Percentiles rank a stretch among this genome's conserved stretches.
Evolutionary conservation across 2,329 filamentous ascomycete genomes (phyloP).

Genomic region (Fusarium irregulare): DNA sequence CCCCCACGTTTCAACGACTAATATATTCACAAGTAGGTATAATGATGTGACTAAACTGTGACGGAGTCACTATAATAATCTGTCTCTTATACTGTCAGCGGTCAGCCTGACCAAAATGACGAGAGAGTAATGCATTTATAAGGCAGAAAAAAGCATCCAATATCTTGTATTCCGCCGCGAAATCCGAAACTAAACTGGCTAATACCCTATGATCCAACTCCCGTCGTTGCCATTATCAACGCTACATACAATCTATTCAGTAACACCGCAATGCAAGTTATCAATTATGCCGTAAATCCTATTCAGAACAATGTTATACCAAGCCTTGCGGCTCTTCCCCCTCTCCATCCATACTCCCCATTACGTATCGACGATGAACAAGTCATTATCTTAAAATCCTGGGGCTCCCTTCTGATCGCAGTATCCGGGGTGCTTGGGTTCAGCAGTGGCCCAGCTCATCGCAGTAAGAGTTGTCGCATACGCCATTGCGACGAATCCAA

Average conservation of each 20-base stretch:
- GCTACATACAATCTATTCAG: conserved; percentile 43
- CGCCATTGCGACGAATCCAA: conserved; percentile 87
- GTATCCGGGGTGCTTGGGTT: conserved; percentile 62
- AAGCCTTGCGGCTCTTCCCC: conserved; percentile 27
- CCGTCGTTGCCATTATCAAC: conserved; percentile 25
- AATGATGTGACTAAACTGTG: not conserved
- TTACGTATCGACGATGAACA: not conserved
- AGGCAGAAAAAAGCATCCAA: not conserved
- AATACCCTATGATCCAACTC: conserved; percentile 23
- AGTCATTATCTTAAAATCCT: conserved; percentile 23
- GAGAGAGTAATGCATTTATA: not conserved
- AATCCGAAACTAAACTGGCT: conserved; percentile 19
- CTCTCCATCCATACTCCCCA: conserved; percentile 12
- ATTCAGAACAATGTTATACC: not conserved
- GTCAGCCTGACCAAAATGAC: not conserved
- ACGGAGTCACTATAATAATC: not conserved
- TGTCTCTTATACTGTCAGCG: not conserved
- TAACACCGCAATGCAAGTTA: conserved; percentile 40
- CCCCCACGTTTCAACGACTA: conserved; percentile 35
- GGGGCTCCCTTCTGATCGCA: conserved; percentile 57
- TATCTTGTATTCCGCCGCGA: not conserved
- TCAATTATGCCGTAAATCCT: conserved; percentile 33
- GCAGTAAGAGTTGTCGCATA: conserved; percentile 92
- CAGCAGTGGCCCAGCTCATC: conserved; percentile 81
- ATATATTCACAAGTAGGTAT: not conserved